Evolutionary conservation across 1,284 basidiomycete species (phyloP).

Genomic region (Moesziomyces globuligerus): DNA sequence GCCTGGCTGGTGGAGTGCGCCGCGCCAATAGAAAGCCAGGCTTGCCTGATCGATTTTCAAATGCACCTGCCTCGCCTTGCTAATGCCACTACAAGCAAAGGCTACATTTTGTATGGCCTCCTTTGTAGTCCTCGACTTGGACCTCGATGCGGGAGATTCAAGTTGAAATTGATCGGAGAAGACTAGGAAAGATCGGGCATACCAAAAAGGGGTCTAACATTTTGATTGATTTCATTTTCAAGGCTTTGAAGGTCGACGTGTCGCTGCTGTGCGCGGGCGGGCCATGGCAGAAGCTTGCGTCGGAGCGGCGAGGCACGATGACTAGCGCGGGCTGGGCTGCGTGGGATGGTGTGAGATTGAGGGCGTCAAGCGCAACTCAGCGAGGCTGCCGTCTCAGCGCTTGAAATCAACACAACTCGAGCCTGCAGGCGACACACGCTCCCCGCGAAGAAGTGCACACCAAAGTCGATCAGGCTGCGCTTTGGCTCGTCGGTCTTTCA

Average conservation of each 20-base stretch:
- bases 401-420: conserved; percentile 8
- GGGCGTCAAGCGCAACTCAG: neutral
- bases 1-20: conserved; percentile 13
- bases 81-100: too few relatives aligned
- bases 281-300: too few relatives aligned
- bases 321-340: too few relatives aligned
- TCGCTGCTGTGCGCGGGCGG: too few relatives aligned
- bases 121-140: too few relatives aligned
- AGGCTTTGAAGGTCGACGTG: neutral
- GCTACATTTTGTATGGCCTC: too few relatives aligned
- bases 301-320: too few relatives aligned
- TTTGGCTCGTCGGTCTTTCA: neutral
- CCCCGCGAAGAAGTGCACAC: neutral
- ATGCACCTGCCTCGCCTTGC: too few relatives aligned
- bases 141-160: too few relatives aligned
- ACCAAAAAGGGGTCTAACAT: neutral
- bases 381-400: neutral
- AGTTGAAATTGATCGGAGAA: neutral
- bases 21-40: conserved; percentile 7
- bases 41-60: conserved; percentile 23
- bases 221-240: neutral
- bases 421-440: neutral
- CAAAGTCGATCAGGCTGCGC: too few relatives aligned
- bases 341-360: neutral
- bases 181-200: too few relatives aligned